Evolutionary conservation across 1,284 basidiomycete species (phyloP), one percentile per base, ranked within the genome.

Genomic region (Rhizoctonia solani): DNA sequence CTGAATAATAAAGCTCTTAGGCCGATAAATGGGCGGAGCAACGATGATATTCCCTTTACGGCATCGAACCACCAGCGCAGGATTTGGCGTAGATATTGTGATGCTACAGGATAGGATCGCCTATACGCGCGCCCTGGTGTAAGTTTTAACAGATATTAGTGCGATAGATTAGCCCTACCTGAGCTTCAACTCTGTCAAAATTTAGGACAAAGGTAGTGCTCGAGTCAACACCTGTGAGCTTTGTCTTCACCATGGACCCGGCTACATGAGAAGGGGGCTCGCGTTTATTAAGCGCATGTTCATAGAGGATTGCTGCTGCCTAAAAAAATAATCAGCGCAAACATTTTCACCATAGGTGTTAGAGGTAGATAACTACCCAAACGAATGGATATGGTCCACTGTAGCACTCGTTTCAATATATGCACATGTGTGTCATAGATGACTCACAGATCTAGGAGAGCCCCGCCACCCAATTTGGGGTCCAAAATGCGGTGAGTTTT

Each of bases 381-480:
- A 71, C 66, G 25, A 71, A 66, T 21, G 69, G 69, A 53, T 71
- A 71, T 19, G 69, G 69, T 14, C 69, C 69, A 32, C 69, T 69
- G 30, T 23, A n/a, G 14, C 14, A 23, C 2, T 39, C 27, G 21
- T 29, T 23, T 58, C 9, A 58, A 34, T 32, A n/a, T 58, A n/a
- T 25, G 3, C 6, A 3, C 11, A 13, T 11, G 4, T 21, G 37
- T 46, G 5, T 54, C 16, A 1, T 25, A 66, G 37, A 54, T 34
- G 16, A 30, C 9, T 53, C 71, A 95, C 87, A 93, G 81, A 75
- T 96, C 94, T 44, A 96, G 83, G 32, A 97, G 75, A 4, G 88
- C 90, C 0, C 93, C 94, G 23, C 94, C 94, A 27, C 90, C 94
- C 4, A 95, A 81, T n/a, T 79, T 77, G 1, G 94, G 93, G 73